Percentiles rank a stretch among this genome's conserved stretches.
Conservation (phyloP, 2,329 filamentous ascomycete genomes). For the Fusarium ramigenum region DNA sequence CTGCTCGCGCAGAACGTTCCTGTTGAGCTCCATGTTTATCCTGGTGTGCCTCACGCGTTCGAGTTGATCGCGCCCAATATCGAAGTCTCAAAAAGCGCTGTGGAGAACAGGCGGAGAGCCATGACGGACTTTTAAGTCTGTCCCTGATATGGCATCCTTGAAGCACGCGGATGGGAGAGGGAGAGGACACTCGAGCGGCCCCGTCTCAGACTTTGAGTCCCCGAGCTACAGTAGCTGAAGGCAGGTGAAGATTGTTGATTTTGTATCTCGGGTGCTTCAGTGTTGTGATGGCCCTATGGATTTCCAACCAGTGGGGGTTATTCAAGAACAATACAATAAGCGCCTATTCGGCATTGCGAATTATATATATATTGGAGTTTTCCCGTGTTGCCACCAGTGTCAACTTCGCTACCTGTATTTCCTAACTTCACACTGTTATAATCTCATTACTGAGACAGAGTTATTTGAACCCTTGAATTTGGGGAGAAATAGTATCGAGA, state of each 20-base stretch:
- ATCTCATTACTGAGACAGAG: background rate
- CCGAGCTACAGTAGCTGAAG: background rate
- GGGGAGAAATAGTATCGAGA: background rate
- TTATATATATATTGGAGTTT: background rate
- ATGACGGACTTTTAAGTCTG: background rate
- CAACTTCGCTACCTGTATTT: background rate
- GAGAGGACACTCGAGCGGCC: background rate
- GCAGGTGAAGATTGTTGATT: background rate
- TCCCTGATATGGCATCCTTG: rapidly evolving
- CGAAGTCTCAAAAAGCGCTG: background rate
- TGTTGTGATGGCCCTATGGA: background rate
- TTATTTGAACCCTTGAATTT: rapidly evolving
- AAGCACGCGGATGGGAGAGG: background rate
- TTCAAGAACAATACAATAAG: background rate
- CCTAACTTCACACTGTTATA: background rate
- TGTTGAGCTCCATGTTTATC: background rate
- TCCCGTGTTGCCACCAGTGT: background rate
- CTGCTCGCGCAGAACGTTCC: background rate
- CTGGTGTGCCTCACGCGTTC: background rate
- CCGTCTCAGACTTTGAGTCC: background rate
- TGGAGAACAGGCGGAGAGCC: background rate
- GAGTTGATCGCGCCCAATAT: background rate
- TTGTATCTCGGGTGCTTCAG: background rate
- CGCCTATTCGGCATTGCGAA: background rate
- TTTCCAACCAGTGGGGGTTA: background rate